These are phyloP conservation scores for Polytrichum formosum DNA, from an alignment of 225 moss, liverwort and hornwort species.

Conservation along the genomic window DNA sequence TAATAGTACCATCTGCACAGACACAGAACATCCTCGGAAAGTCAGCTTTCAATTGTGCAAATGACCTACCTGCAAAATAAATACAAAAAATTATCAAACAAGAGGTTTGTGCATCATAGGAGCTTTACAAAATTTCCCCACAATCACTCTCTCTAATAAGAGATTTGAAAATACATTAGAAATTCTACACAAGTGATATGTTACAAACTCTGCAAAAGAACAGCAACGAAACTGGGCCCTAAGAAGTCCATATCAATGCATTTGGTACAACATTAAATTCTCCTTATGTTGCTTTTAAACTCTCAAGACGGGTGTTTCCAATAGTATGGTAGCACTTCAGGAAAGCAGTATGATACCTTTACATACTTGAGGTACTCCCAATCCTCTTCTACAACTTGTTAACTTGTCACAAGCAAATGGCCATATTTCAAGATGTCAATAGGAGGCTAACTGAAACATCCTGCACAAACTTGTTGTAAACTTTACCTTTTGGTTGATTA, in stretches of 20 bases:
- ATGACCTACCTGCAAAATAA: neutral
- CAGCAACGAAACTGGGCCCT: no score
- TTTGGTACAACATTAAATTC: no score
- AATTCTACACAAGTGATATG: neutral
- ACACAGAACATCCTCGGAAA: neutral
- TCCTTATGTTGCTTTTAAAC: no score
- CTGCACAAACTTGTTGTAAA: neutral
- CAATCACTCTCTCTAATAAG: no score
- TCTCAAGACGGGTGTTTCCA: no score
- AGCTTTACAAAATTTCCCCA: no score
- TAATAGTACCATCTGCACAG: constrained; percentile 21
- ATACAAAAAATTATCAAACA: neutral
- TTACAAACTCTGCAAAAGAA: neutral
- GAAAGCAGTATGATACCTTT: no score
- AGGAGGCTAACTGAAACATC: neutral
- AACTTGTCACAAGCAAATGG: no score
- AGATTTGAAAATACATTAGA: neutral
- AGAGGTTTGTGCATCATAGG: neutral
- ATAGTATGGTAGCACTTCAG: no score
- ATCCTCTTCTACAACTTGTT: no score
- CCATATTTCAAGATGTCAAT: no score
- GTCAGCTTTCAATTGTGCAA: neutral
- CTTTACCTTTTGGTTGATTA: constrained; percentile 24
- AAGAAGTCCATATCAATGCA: no score
- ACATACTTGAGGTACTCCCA: neutral